Base-by-base conservation (phyloP, 495 filamentous ascomycete genomes). In the Lindgomyces ingoldianus region DNA sequence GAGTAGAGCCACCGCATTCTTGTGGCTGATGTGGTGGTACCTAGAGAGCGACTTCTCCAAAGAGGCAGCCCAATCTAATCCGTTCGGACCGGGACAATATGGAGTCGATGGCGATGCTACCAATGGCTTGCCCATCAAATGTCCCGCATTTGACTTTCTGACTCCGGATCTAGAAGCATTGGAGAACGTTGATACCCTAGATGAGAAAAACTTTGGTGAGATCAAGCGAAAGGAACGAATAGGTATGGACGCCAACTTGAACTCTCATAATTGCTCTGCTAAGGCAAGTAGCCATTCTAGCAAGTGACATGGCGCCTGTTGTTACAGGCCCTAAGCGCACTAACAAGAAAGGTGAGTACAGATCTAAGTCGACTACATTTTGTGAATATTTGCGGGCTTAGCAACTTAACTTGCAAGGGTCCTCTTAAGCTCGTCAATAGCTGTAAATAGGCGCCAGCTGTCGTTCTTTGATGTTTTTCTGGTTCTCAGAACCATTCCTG, bases 1-100 rank as follows among this genome's bases (percentile, higher is more conserved):
- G 70, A 93, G 88, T 70, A 84, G 94, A 58, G 94, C 95, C 0
- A 88, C 77, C 54, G 93, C 93, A 1, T 98, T 98, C 72, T 77
- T 98, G 16, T 98, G 94, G 94, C 75, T 98, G 62, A 96, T 98
- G 87, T 98, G 94, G 94, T 96, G 91, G 80, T 98, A 98, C 74
- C 80, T 98, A n/a, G 95, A 98, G 76, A 93, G 93, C 53, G 90
- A 98, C 73, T 97, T 96, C 71, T 87, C 87, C 3, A 81, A 84
- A 50, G 89, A 96, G 64, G 90, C 87, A 56, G 90, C 91, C 41
- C 78, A 87, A 42, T 86, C 89, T 59, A 98, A 98, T 74, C 94
- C 94, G 0, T 98, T 96, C 70, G 94, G 95, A 1, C 74, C 85
- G 0, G 94, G 94, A 19, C 74, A 81, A 76, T 87, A 80, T 33